Evolutionary conservation across 306 rosid species (phyloP).

Genomic region (Acacia melanoxylon): DNA sequence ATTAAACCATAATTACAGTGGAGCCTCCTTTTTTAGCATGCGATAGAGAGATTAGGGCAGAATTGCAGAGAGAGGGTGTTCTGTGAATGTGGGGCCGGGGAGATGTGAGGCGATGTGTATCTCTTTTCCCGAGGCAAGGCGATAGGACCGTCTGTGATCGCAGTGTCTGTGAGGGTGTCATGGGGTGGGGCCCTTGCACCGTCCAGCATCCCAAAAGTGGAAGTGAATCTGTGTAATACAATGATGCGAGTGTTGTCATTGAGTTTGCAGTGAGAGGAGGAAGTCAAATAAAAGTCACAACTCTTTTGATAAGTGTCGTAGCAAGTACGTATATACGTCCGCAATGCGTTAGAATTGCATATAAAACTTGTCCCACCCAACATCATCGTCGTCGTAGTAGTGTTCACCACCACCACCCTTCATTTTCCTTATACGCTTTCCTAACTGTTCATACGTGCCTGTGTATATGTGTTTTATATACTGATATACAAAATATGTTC

Average conservation of each 20-base stretch:
- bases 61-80: conserved; percentile 3
- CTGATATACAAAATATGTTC: too few species aligned
- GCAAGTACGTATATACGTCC: conserved; percentile 1
- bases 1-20: conserved; percentile 67
- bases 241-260: background rate
- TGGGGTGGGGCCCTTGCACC: conserved; percentile 37
- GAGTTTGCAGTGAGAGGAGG: conserved; percentile 14
- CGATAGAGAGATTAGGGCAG: conserved; percentile 29
- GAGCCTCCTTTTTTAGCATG: conserved; percentile 39
- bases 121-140: conserved; percentile 50
- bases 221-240: background rate
- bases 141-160: conserved; percentile 92
- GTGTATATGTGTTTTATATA: too few species aligned
- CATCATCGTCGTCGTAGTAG: background rate
- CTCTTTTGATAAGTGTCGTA: background rate
- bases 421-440: too few species aligned
- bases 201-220: conserved; percentile 38
- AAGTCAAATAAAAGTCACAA: conserved; percentile 30
- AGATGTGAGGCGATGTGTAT: conserved; percentile 24
- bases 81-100: conserved; percentile 34
- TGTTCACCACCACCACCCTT: background rate
- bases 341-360: background rate
- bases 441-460: too few species aligned
- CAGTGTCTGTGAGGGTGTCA: conserved; percentile 39
- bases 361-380: background rate